A percentile compares a stretch with the other conserved stretches of the same genome.
These are phyloP conservation scores for Chlamydomonas sphaeroides DNA, from an alignment of 139 green algal genomes.

Conservation along the genomic window DNA sequence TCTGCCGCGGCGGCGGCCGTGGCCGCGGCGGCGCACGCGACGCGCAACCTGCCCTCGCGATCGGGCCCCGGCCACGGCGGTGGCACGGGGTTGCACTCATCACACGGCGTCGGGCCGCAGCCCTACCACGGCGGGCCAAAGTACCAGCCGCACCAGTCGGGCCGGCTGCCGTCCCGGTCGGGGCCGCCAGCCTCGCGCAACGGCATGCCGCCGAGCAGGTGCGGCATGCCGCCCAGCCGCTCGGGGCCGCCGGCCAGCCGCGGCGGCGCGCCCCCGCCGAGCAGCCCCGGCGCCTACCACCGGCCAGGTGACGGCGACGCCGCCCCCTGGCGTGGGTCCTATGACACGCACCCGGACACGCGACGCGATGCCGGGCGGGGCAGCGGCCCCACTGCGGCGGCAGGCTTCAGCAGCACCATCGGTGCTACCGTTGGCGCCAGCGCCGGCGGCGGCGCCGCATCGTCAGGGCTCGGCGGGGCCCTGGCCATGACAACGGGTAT, in stretches of 20 bases:
- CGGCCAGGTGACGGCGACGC: neutral
- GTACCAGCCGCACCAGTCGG: neutral
- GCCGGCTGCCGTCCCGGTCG: neutral
- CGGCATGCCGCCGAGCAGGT: neutral
- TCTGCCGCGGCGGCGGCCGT: neutral
- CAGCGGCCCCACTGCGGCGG: too few relatives aligned
- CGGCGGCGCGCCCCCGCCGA: neutral
- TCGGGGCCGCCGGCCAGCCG: neutral
- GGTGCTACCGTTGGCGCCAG: too few relatives aligned
- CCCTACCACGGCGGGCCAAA: neutral
- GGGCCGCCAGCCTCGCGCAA: constrained; percentile 1
- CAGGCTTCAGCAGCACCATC: too few relatives aligned
- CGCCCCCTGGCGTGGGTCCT: neutral
- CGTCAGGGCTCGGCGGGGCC: neutral
- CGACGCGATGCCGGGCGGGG: too few relatives aligned
- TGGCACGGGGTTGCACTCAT: neutral
- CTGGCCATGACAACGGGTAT: too few relatives aligned
- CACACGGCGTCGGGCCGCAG: neutral
- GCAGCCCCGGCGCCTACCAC: neutral
- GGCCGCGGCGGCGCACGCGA: neutral
- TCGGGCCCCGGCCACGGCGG: neutral
- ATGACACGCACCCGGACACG: neutral
- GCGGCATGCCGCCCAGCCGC: neutral
- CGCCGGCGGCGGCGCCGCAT: neutral
- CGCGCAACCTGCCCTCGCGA: neutral